Conservation (phyloP, 176 grass and related monocot species). For the Poa pratensis region DNA sequence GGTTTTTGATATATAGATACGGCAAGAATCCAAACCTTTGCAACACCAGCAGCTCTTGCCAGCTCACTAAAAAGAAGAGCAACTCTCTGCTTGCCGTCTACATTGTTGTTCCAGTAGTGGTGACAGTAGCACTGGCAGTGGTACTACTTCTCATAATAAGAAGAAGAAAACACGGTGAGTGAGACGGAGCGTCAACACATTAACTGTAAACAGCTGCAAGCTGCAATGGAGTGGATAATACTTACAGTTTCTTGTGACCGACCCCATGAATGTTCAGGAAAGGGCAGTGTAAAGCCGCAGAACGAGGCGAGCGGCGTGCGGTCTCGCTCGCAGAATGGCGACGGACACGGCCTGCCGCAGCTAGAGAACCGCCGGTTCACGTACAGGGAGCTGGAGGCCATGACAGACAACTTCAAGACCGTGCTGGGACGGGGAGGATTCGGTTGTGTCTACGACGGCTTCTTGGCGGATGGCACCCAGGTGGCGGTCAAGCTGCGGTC, state of each 20-base stretch:
- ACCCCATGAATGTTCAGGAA: conserved; percentile 16
- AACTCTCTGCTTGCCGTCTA: conserved; percentile 40
- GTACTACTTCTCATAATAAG: conserved; percentile 30
- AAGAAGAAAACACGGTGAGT: conserved; percentile 32
- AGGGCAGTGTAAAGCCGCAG: conserved; percentile 27
- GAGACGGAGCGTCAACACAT: not conserved
- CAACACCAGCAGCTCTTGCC: conserved; percentile 33
- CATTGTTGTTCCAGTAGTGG: conserved; percentile 46
- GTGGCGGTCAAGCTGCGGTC: conserved; percentile 68
- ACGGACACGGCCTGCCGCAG: conserved; percentile 12
- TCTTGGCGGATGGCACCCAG: conserved; percentile 59
- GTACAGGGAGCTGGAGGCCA: conserved; percentile 47
- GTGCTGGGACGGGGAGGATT: conserved; percentile 71
- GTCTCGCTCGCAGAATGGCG: not conserved
- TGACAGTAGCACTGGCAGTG: conserved; percentile 28
- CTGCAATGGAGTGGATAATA: not conserved
- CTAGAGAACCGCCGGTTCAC: conserved; percentile 64
- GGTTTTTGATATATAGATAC: conserved; percentile 23
- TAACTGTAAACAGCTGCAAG: not conserved
- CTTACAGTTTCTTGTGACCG: not conserved
- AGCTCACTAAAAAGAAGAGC: conserved; percentile 33
- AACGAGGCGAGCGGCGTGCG: not conserved
- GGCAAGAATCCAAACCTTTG: conserved; percentile 53
- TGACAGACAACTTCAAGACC: conserved; percentile 60
- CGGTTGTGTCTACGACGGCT: conserved; percentile 60